These are phyloP conservation scores for Porphyrellus sp. DNA, from an alignment of 1,284 basidiomycete species.

Conservation along the genomic window DNA sequence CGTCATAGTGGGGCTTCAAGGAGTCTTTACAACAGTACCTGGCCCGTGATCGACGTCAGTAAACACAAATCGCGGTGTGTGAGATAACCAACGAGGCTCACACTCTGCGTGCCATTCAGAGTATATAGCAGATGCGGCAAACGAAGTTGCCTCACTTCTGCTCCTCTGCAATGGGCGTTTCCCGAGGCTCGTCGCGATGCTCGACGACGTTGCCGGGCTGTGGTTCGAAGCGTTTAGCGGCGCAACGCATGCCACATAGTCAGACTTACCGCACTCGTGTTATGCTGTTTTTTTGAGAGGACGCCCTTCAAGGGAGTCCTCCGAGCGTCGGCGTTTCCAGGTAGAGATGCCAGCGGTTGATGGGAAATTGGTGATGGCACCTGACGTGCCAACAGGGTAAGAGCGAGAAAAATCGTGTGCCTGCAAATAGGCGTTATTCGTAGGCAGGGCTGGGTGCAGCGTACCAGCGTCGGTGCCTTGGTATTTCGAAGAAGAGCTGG, in stretches of 20 bases:
- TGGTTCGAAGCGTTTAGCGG: background rate
- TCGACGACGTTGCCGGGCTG: background rate
- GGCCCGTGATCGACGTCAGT: background rate
- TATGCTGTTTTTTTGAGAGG: no score
- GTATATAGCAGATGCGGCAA: background rate
- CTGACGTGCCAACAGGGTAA: no score
- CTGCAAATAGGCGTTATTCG: no score
- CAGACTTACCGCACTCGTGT: background rate
- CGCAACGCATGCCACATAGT: background rate
- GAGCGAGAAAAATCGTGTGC: no score
- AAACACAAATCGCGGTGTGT: background rate
- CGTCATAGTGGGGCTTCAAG: background rate
- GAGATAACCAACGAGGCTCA: background rate
- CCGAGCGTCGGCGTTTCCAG: background rate
- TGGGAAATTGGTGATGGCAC: no score
- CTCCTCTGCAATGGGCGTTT: no score
- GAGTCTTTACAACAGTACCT: background rate
- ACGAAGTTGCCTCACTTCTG: background rate
- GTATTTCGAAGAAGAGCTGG: no score
- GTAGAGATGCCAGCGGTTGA: background rate
- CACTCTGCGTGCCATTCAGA: background rate
- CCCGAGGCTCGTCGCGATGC: no score
- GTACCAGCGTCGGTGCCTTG: no score
- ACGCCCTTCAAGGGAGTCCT: no score
- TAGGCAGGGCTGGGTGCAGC: no score